Percentiles rank a stretch among this genome's conserved stretches.
Conservation (phyloP, 2,329 filamentous ascomycete genomes). For the Myriosclerotinia duriaeana region DNA sequence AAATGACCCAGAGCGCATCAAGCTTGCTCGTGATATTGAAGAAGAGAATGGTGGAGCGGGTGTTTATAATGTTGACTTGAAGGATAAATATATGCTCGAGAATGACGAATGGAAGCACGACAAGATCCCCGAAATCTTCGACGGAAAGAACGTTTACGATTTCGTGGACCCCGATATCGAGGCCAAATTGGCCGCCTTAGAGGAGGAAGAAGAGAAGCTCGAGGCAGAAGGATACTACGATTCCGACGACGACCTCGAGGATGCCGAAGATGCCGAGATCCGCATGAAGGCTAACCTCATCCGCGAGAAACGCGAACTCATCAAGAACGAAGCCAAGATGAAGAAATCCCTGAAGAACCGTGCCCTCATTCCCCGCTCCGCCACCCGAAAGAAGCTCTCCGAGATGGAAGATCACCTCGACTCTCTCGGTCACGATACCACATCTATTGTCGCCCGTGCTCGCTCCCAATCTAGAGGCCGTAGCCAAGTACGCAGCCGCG, state of each 20-base stretch:
- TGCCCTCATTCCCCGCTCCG: conserved; percentile 83
- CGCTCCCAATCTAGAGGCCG: conserved; percentile 72
- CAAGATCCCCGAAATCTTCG: conserved; percentile 87
- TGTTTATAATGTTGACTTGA: conserved; percentile 92
- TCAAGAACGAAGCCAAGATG: conserved; percentile 92
- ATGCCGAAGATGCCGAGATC: conserved; percentile 84
- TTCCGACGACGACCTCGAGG: conserved; percentile 75
- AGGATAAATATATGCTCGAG: conserved; percentile 82
- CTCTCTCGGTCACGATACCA: conserved; percentile 80
- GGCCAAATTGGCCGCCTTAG: conserved; percentile 82
- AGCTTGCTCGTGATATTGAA: conserved; percentile 82
- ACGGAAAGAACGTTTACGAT: conserved; percentile 97
- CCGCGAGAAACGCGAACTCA: conserved; percentile 87
- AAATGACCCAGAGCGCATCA: conserved; percentile 78
- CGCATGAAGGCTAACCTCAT: conserved; percentile 92
- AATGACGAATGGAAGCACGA: conserved; percentile 95
- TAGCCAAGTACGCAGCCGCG: conserved; percentile 61
- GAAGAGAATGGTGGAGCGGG: conserved; percentile 91
- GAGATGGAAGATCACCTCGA: conserved; percentile 86
- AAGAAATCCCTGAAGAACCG: conserved; percentile 97
- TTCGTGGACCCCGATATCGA: conserved; percentile 97
- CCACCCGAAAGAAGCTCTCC: conserved; percentile 76
- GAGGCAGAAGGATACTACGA: conserved; percentile 94
- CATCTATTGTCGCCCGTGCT: conserved; percentile 70
- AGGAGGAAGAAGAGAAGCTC: conserved; percentile 92